These are phyloP conservation scores for Ceratopteris richardii DNA, from an alignment of 75 land plant species.

Conservation along the genomic window DNA sequence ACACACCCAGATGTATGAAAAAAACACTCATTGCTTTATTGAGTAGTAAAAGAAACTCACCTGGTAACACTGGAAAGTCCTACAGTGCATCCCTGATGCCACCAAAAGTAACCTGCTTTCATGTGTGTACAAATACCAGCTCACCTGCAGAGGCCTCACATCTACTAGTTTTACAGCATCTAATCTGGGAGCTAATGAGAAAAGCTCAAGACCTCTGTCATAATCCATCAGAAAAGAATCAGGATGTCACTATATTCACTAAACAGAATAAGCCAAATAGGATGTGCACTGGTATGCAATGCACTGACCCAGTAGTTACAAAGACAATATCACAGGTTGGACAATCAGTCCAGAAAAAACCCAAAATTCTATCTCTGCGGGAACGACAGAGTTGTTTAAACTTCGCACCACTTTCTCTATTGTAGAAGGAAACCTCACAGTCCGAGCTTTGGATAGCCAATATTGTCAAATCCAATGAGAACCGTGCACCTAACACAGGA, in stretches of 20 bases:
- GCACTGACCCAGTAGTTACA: conserved; percentile 43
- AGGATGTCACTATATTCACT: background rate
- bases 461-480: conserved; percentile 68
- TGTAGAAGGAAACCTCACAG: conserved; percentile 57
- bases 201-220: conserved; percentile 81
- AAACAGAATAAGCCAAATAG: too few relatives aligned
- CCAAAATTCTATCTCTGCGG: conserved; percentile 73
- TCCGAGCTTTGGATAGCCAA: conserved; percentile 74
- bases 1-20: background rate
- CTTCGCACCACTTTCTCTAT: conserved; percentile 53
- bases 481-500: conserved; percentile 57
- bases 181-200: conserved; percentile 40
- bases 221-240: conserved; percentile 2
- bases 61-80: conserved; percentile 72
- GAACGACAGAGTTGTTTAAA: conserved; percentile 54
- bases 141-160: conserved; percentile 53
- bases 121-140: conserved; percentile 91
- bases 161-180: conserved; percentile 61
- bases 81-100: conserved; percentile 95
- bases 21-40: too few relatives aligned
- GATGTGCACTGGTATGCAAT: background rate
- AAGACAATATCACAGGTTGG: too few relatives aligned
- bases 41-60: too few relatives aligned
- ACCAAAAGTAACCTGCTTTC: conserved; percentile 94
- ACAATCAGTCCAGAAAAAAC: conserved; percentile 98